A percentile compares a stretch with the other conserved stretches of the same genome.
Evolutionary conservation across 768 basidiomycete genomes (phyloP).

Genomic region (Sarcodon sp.): DNA sequence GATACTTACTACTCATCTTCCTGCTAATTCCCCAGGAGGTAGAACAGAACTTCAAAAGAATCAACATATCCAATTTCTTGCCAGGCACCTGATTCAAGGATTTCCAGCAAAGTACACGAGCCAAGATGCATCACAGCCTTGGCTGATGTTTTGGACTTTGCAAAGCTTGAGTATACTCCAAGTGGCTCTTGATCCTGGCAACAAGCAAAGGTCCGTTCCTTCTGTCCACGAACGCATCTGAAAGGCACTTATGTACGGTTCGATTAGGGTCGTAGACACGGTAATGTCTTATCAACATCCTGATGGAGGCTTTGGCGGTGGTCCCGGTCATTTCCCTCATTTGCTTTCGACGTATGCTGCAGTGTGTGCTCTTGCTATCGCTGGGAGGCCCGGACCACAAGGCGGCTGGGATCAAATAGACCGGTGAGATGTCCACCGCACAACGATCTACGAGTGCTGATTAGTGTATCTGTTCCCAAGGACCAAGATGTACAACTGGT

Average conservation of each 20-base stretch:
- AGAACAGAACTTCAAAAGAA: slow-evolving; percentile 39
- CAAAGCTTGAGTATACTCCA: slow-evolving; percentile 76
- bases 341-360: slow-evolving; percentile 85
- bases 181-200: slow-evolving; percentile 64
- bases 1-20: slow-evolving; percentile 41
- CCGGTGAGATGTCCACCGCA: slow-evolving; percentile 30
- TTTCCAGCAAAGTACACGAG: slow-evolving; percentile 70
- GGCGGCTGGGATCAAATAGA: slow-evolving; percentile 86
- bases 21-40: slow-evolving; percentile 15
- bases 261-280: slow-evolving; percentile 61
- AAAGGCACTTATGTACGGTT: not conserved
- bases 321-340: slow-evolving; percentile 81
- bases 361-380: slow-evolving; percentile 74
- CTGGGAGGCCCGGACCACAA: slow-evolving; percentile 54
- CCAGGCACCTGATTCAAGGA: slow-evolving; percentile 60
- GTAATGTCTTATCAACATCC: slow-evolving; percentile 75
- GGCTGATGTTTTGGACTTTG: slow-evolving; percentile 89
- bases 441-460: not conserved
- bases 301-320: slow-evolving; percentile 85
- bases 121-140: slow-evolving; percentile 91
- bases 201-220: slow-evolving; percentile 52
- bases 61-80: slow-evolving; percentile 65
- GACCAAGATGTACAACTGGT: slow-evolving; percentile 72
- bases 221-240: not conserved
- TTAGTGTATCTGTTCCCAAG: slow-evolving; percentile 21